Base-by-base conservation (phyloP, 495 filamentous ascomycete species). In the Neurospora sp. region DNA sequence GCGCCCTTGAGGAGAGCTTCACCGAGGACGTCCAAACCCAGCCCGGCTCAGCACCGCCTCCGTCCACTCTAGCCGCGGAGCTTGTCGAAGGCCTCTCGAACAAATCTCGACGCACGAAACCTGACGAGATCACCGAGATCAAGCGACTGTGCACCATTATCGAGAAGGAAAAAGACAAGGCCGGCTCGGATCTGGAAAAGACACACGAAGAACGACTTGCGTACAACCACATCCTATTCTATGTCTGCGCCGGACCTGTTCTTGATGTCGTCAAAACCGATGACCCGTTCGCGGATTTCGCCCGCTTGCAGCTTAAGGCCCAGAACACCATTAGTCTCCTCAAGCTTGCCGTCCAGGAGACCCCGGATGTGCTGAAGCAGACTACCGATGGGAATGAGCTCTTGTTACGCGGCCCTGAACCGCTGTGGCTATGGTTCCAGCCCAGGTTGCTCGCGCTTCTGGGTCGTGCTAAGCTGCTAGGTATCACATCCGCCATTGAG, bases 191-290 rank as follows among this genome's bases (percentile, higher is more conserved):
- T 65, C 14, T 27, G 48, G 74, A 80, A n/a, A 77, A 83, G 72
- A 78, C 84, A n/a, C 71, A 85, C 7, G 88, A 91, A 72, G 89
- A 92, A 70, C 89, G 90, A 73, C 80, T 92, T 69, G 86, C 89
- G 9, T 88, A 94, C 78, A 93, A 95, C 74, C 89, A 92, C 78
- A 91, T 92, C 81, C 86, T 98, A 35, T 90, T 98, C 41, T 91
- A 90, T 74, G 91, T 97, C 73, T 91, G 96, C 74, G 86, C 92
- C 69, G 89, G 92, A 76, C 93, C 93, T 61, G 92, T 94, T 27
- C 81, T 99, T 3, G 92, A 92, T 71, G 84, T 84, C 42, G 84
- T 91, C 5, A 81, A 78, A 27, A 83, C 85, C 73, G 85, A 91
- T 75, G 87, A 91, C 73, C 87, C 90, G 22, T 92, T 92, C 76